Conservation (phyloP, 495 filamentous ascomycete genomes). For the Geoglossum glabrum region DNA sequence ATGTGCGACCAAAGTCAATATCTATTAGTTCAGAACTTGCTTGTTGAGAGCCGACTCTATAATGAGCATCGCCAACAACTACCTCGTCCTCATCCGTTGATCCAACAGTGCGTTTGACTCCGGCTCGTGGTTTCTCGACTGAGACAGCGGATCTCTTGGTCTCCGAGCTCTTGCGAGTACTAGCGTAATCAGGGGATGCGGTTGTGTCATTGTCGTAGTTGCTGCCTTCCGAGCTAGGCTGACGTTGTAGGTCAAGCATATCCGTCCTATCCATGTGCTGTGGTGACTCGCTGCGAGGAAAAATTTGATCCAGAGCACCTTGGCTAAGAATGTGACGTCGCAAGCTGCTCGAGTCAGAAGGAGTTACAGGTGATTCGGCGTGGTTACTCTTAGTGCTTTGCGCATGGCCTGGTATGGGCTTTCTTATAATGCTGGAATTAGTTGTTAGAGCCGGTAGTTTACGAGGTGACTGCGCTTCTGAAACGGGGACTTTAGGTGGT, state of each 20-base stretch:
- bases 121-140: slow-evolving; percentile 52
- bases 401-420: slow-evolving; percentile 37
- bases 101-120: slow-evolving; percentile 67
- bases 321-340: slow-evolving; percentile 43
- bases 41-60: slow-evolving; percentile 19
- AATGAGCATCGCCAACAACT: slow-evolving; percentile 39
- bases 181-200: slow-evolving; percentile 43
- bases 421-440: slow-evolving; percentile 31
- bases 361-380: slow-evolving; percentile 10
- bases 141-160: slow-evolving; percentile 36
- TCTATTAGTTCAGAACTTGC: slow-evolving; percentile 39
- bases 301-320: slow-evolving; percentile 33
- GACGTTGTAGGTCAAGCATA: slow-evolving; percentile 2
- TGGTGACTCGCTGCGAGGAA: not conserved
- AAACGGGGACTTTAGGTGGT: not conserved
- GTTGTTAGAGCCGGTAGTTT: slow-evolving; percentile 10
- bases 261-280: not conserved
- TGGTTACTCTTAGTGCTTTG: slow-evolving; percentile 19
- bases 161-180: slow-evolving; percentile 43
- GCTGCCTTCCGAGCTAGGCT: slow-evolving; percentile 20
- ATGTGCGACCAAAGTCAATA: slow-evolving; percentile 76
- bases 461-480: not conserved
- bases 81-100: slow-evolving; percentile 31
- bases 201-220: slow-evolving; percentile 28
- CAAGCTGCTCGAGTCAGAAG: slow-evolving; percentile 43